Evolutionary conservation across 805 yeast genomes (phyloP), one percentile per base, ranked within the genome.

Genomic region (Saccharomyces paradoxus): DNA sequence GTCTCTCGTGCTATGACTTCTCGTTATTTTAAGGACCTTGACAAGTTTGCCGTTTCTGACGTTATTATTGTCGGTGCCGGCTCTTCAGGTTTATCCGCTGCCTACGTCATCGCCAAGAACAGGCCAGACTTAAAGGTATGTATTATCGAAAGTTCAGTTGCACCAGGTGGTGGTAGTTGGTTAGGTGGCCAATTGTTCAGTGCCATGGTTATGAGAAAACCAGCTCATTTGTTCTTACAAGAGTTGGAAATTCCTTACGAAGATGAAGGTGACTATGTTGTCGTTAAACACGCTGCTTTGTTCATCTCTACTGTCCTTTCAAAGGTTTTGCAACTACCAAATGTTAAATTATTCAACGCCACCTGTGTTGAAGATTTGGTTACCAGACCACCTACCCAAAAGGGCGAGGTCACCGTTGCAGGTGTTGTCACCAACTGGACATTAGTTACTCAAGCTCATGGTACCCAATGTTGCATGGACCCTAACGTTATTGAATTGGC

Each of bases 401-500:
- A 79, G 49, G 87, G 86, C 51, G 79, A 80, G 56, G 71, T 84
- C 52, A 77, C 85, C 61, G 80, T 84, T 56, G 88, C 88, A 26
- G 92, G 92, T 68, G 91, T 85, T 41, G 91, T 86, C 48, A 85
- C 89, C 64, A 86, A 86, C 77, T 86, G 91, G 91, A 86, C 91
- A 47, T 75, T 86, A 63, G 91, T 86, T 26, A 74, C 89, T 3
- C 77, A 83, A 78, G 83, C 84, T 69, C 91, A 86, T 65, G 87
- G 83, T 66, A 81, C 81, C 54, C 91, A 86, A 70, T 81, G 86
- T 13, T 86, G 91, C 69, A 86, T 86, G 90, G 91, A 85, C 67
- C 90, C 91, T 50, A 84, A 85, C 74, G 85, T 89, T 57, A 83
- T 86, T 74, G 86, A 85, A 64, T 75, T 76, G 49, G 67, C 76